Evolutionary conservation across 2,329 filamentous ascomycete species (phyloP).

Genomic region (Rachicladosporium sp.): DNA sequence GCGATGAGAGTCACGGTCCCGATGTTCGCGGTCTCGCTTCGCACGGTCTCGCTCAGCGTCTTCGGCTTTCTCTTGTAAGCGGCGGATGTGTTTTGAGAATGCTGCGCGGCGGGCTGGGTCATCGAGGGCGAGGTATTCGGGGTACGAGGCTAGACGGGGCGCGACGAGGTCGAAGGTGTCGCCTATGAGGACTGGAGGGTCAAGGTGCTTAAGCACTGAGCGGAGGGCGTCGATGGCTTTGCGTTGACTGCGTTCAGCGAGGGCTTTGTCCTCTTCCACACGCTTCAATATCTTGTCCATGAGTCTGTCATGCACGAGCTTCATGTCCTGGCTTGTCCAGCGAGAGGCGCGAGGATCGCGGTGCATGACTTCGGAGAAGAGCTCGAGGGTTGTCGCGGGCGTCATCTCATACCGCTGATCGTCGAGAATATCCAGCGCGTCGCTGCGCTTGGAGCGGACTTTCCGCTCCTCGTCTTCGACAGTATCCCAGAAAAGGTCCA

Average conservation of each 20-base stretch:
- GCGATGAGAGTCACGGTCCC: conserved; percentile 27
- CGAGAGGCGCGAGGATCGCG: conserved; percentile 79
- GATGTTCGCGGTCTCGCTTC: conserved; percentile 21
- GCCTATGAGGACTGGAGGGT: conserved; percentile 63
- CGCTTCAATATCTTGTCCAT: conserved; percentile 76
- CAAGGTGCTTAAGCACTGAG: conserved; percentile 75
- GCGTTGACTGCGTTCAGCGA: conserved; percentile 74
- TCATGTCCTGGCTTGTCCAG: conserved; percentile 67
- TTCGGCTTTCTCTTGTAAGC: conserved; percentile 83
- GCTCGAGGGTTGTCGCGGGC: conserved; percentile 72
- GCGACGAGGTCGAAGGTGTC: conserved; percentile 87
- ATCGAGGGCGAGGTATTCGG: conserved; percentile 75
- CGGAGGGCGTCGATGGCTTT: conserved; percentile 74
- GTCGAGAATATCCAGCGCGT: conserved; percentile 29
- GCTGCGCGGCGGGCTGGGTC: conserved; percentile 73
- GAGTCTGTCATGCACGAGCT: conserved; percentile 74
- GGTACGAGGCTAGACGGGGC: conserved; percentile 62
- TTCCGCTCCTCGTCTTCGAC: conserved; percentile 80
- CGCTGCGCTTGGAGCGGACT: conserved; percentile 20
- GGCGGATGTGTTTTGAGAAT: conserved; percentile 84
- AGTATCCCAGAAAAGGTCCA: conserved; percentile 92
- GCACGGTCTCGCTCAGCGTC: conserved; percentile 53
- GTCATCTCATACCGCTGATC: conserved; percentile 88
- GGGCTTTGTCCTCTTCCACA: conserved; percentile 67
- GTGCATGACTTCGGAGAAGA: conserved; percentile 72